Evolutionary conservation across 805 yeast genomes (phyloP).

Genomic region (Saccharomycopsis olivae): DNA sequence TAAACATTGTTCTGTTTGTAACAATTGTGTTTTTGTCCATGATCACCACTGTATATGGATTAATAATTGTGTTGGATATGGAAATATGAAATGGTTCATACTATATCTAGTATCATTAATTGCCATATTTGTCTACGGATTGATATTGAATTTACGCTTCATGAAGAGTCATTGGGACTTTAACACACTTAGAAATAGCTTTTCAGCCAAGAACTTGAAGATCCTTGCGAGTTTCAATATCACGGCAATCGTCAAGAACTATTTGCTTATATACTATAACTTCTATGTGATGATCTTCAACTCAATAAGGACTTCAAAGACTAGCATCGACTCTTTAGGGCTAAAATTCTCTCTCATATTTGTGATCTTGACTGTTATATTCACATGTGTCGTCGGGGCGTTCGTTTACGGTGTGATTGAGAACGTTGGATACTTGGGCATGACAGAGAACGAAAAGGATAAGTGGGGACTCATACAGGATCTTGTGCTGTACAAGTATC

Average conservation of each 20-base stretch:
- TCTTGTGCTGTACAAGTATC: too few relatives aligned
- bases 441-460: too few relatives aligned
- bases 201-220: constrained; percentile 1
- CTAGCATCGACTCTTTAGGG: too few relatives aligned
- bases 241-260: constrained; percentile 2
- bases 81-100: constrained; percentile 53
- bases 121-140: constrained; percentile 34
- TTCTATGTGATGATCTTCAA: constrained; percentile 2
- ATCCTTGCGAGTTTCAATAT: background rate
- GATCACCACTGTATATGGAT: constrained; percentile 74
- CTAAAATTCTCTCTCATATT: too few relatives aligned
- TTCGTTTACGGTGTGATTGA: too few relatives aligned
- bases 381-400: too few relatives aligned
- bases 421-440: too few relatives aligned
- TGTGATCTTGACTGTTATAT: too few relatives aligned
- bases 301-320: too few relatives aligned
- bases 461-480: too few relatives aligned
- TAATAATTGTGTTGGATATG: constrained; percentile 64
- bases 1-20: constrained; percentile 65
- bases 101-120: constrained; percentile 42
- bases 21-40: constrained; percentile 47
- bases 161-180: constrained; percentile 2
- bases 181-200: background rate
- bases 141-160: constrained; percentile 20
- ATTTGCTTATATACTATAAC: constrained; percentile 8